Base-by-base conservation (phyloP, 352 stramenopile species). In the Pythium apleroticum region DNA sequence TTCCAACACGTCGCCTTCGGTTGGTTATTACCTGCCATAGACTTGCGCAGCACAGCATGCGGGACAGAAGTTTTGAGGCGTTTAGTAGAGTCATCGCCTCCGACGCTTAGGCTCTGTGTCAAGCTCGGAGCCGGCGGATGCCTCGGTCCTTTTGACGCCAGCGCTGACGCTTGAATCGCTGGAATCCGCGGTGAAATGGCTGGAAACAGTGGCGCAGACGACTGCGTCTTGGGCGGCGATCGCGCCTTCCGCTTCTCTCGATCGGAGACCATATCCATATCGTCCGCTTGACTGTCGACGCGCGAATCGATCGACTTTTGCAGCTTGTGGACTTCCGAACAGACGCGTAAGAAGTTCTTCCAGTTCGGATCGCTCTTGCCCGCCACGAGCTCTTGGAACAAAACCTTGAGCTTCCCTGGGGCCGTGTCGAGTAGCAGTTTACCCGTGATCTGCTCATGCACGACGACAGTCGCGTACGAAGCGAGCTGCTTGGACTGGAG, bases 381-480 rank as follows among this genome's bases (percentile, higher is more conserved):
- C 15, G 52, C 14, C 7, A 73, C 59, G 8, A 72, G 52, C 14
- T 66, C 56, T 12, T 76, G 56, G 60, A 86, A 86, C 14, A 90
- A 61, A 37, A 70, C 71, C 0, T 72, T 74, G 30, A 90, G 60
- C 56, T 81, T 80, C 4, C 63, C 57, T 0, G 71, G 63, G 3
- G 79, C 45, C 2, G 79, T 88, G 11, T 81, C 74, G 4, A 90
- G 71, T 52, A 90, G 66, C 46, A 72, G 52, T 57, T 84, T 85
- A 12, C 81, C 79, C 20, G 79, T 84, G 28, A 90, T 90, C 58
- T 90, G 81, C 39, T 89, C 74, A 43, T 66, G 71, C 28, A 90
- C 72, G 19, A 88, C 69, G 14, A 80, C 57, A 25, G 88, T 72
- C 10, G 81, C 81, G 53, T 76, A 88, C 35, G 52, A 69, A 10